Evolutionary conservation across 345 rosid species (phyloP).

Genomic region (Firmiana major): DNA sequence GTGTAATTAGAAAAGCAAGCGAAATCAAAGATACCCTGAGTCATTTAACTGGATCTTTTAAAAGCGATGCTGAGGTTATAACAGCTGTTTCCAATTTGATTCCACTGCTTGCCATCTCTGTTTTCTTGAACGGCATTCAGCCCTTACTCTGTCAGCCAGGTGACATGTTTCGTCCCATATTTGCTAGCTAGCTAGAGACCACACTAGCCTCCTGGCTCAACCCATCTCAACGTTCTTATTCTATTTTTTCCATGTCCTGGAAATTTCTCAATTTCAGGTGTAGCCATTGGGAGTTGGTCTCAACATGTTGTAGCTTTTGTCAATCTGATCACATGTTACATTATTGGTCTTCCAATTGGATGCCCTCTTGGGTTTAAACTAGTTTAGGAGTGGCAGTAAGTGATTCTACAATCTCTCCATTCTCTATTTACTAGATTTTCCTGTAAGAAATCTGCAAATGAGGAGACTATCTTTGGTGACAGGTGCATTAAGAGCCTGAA

Average conservation of each 20-base stretch:
- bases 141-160: conserved; percentile 47
- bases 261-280: conserved; percentile 38
- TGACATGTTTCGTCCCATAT: not conserved
- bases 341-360: conserved; percentile 86
- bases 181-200: not conserved
- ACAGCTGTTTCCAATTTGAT: conserved; percentile 57
- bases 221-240: too few species aligned
- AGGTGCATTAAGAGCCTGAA: not conserved
- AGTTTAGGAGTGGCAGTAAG: conserved; percentile 74
- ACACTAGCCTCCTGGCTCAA: not conserved
- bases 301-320: conserved; percentile 84
- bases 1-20: too few species aligned
- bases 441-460: too few species aligned
- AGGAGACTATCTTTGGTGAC: not conserved
- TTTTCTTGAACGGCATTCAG: conserved; percentile 80
- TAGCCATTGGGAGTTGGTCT: conserved; percentile 95
- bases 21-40: too few species aligned
- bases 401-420: not conserved
- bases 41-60: conserved; percentile 52
- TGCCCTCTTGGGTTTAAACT: conserved; percentile 83
- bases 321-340: conserved; percentile 62
- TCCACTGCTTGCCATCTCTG: conserved; percentile 75
- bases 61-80: conserved; percentile 54
- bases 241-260: not conserved
- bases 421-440: too few species aligned